These are phyloP conservation scores for Coniella lustricola DNA, from an alignment of 2,329 filamentous ascomycete genomes.

Conservation along the genomic window DNA sequence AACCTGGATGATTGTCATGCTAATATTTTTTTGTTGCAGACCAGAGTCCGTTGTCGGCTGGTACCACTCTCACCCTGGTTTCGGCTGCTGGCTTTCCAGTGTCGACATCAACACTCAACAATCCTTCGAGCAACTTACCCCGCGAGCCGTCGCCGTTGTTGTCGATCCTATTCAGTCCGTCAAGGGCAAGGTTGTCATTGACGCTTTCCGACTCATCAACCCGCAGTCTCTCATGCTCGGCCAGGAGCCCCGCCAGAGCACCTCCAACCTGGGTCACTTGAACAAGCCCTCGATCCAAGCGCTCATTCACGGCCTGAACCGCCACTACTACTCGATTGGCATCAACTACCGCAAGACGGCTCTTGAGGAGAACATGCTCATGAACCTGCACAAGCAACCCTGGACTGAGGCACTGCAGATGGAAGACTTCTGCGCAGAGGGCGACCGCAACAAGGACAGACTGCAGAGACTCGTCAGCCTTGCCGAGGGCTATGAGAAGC, in stretches of 20 bases:
- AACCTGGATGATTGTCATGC: too few species aligned
- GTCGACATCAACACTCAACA: constrained; percentile 99
- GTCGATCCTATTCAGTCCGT: constrained; percentile 98
- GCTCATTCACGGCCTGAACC: constrained; percentile 93
- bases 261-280: constrained; percentile 92
- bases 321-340: constrained; percentile 98
- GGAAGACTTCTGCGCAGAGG: constrained; percentile 88
- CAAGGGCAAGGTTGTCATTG: constrained; percentile 98
- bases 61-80: constrained; percentile 99
- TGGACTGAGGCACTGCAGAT: constrained; percentile 98
- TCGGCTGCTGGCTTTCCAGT: constrained; percentile 97
- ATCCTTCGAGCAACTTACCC: constrained; percentile 98
- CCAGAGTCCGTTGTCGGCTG: constrained; percentile 97
- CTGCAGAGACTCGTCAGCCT: constrained; percentile 82
- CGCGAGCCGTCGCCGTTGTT: constrained; percentile 92
- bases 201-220: constrained; percentile 97
- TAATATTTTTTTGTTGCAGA: constrained; percentile 36
- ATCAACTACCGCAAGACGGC: constrained; percentile 98
- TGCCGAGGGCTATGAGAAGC: constrained; percentile 95
- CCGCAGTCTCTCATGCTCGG: constrained; percentile 96
- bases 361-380: constrained; percentile 98
- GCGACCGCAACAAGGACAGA: constrained; percentile 76
- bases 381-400: constrained; percentile 99
- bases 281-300: constrained; percentile 99
- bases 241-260: constrained; percentile 95